These are phyloP conservation scores for Lentinula lateritia DNA, from an alignment of 768 basidiomycete genomes.

Conservation along the genomic window DNA sequence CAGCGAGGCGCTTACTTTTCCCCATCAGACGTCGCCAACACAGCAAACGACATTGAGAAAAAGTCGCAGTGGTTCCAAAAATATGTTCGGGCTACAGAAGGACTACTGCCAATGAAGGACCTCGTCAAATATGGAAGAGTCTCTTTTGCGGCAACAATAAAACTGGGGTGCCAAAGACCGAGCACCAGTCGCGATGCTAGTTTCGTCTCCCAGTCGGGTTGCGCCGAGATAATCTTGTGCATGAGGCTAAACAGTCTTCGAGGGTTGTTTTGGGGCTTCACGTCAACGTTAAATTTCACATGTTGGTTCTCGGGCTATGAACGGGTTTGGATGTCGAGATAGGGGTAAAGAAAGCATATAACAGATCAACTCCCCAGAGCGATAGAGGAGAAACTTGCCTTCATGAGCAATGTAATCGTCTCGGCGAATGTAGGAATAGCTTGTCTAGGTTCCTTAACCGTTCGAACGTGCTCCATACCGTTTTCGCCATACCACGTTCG, in stretches of 20 bases:
- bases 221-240: conserved; percentile 56
- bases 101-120: conserved; percentile 77
- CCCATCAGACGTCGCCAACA: conserved; percentile 70
- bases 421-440: conserved; percentile 87
- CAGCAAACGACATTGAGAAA: conserved; percentile 78
- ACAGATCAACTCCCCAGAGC: conserved; percentile 8
- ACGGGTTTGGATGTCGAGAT: background rate
- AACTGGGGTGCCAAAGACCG: conserved; percentile 90
- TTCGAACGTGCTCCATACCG: conserved; percentile 77
- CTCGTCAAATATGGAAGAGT: conserved; percentile 79
- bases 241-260: conserved; percentile 79
- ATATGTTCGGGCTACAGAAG: conserved; percentile 69
- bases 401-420: conserved; percentile 76
- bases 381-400: conserved; percentile 33
- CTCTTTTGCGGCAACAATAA: conserved; percentile 69
- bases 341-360: background rate
- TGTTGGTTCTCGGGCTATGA: conserved; percentile 69
- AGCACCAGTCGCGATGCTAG: conserved; percentile 79
- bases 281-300: conserved; percentile 82
- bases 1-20: conserved; percentile 40
- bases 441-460: conserved; percentile 75
- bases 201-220: conserved; percentile 65
- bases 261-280: conserved; percentile 91
- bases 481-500: conserved; percentile 64
- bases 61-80: conserved; percentile 87